Evolutionary conservation across 345 rosid species (phyloP).

Genomic region (Hypericum androsaemum): DNA sequence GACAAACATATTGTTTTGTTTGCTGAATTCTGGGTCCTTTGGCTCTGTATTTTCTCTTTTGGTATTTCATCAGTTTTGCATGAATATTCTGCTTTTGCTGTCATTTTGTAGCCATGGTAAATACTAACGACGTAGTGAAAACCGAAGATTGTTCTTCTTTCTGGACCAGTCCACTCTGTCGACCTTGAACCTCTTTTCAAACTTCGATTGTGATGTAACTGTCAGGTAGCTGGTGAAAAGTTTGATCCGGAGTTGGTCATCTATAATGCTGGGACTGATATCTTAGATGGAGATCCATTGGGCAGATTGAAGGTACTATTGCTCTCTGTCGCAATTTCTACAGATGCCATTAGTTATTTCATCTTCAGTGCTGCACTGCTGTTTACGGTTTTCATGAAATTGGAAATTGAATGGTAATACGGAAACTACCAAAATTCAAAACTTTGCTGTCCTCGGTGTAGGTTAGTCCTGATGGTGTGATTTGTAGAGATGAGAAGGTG

Average conservation of each 20-base stretch:
- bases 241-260: slow-evolving; percentile 72
- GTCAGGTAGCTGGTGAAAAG: slow-evolving; percentile 53
- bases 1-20: too few relatives aligned
- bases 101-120: neutral
- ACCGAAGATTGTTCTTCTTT: neutral
- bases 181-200: too few relatives aligned
- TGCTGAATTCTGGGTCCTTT: too few relatives aligned
- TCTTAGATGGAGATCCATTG: slow-evolving; percentile 91
- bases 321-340: too few relatives aligned
- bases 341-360: too few relatives aligned
- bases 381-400: too few relatives aligned
- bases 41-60: neutral
- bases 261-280: slow-evolving; percentile 96
- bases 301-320: slow-evolving; percentile 60
- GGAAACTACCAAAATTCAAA: too few relatives aligned
- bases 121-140: too few relatives aligned
- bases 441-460: slow-evolving; percentile 19
- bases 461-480: slow-evolving; percentile 73
- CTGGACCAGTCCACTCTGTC: too few relatives aligned
- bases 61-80: neutral
- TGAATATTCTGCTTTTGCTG: neutral
- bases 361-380: too few relatives aligned
- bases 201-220: slow-evolving; percentile 10
- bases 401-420: too few relatives aligned
- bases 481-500: slow-evolving; percentile 76